Conservation (phyloP, 1,284 basidiomycete genomes). For the Ganoderma resinaceum region DNA sequence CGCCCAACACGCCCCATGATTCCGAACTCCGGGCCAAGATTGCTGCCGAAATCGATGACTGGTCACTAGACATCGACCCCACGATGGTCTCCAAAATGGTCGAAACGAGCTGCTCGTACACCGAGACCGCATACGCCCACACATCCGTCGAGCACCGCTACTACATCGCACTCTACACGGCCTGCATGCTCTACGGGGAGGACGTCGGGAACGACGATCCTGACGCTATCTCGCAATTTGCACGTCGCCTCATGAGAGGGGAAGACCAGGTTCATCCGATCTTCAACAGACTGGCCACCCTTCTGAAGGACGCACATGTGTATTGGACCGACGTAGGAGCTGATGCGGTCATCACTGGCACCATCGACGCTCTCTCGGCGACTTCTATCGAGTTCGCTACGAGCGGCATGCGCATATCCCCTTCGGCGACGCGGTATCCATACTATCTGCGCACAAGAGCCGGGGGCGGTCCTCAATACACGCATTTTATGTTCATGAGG, state of each 20-base stretch:
- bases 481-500: constrained; percentile 30
- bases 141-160: constrained; percentile 25
- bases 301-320: constrained; percentile 25
- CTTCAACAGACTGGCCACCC: constrained; percentile 26
- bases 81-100: constrained; percentile 26
- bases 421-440: constrained; percentile 24
- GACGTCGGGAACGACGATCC: constrained; percentile 26
- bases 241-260: constrained; percentile 25
- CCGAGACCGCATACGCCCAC: constrained; percentile 27
- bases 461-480: constrained; percentile 27
- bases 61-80: constrained; percentile 18
- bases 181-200: constrained; percentile 32
- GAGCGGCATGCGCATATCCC: constrained; percentile 15
- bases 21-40: constrained; percentile 14
- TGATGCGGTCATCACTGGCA: constrained; percentile 28
- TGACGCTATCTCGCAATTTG: constrained; percentile 25
- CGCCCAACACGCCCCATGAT: constrained; percentile 15
- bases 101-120: constrained; percentile 28
- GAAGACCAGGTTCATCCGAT: constrained; percentile 24
- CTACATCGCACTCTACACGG: constrained; percentile 31
- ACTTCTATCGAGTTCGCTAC: constrained; percentile 27
- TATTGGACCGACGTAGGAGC: constrained; percentile 30
- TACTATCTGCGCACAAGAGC: constrained; percentile 28
- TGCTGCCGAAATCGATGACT: constrained; percentile 14
- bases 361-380: constrained; percentile 25